Conservation (phyloP, 2,329 filamentous ascomycete genomes). For the Trichoderma simmonsii region DNA sequence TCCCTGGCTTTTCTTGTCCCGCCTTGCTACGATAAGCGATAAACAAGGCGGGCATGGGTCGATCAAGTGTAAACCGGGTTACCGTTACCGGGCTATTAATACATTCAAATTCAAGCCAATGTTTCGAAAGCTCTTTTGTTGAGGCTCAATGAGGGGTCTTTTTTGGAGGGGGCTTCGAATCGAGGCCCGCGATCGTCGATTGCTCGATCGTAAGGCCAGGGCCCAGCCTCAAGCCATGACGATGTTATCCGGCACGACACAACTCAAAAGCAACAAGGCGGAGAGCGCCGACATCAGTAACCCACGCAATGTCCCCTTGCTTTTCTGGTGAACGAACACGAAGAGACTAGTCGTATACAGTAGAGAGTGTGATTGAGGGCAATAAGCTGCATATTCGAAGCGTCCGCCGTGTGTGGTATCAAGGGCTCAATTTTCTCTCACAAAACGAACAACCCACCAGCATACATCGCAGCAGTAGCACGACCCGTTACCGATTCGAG, state of each 20-base stretch:
- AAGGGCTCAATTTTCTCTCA: background rate
- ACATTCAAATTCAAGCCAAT: background rate
- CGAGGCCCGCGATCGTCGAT: background rate
- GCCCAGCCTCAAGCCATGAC: background rate
- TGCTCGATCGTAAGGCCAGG: background rate
- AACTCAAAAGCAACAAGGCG: background rate
- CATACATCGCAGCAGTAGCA: background rate
- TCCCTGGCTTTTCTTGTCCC: background rate
- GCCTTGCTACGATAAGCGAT: background rate
- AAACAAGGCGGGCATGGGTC: background rate
- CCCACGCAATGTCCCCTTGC: background rate
- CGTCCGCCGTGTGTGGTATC: background rate
- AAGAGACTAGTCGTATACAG: background rate
- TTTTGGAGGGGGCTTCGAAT: background rate
- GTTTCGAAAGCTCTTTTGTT: background rate
- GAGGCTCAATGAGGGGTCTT: background rate
- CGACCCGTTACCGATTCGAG: background rate
- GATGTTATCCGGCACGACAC: background rate
- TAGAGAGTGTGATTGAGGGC: background rate
- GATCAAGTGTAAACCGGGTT: background rate
- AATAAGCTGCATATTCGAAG: conserved; percentile 3
- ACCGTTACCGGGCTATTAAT: background rate
- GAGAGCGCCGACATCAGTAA: background rate
- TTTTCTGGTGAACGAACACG: background rate
- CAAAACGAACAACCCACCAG: background rate